Evolutionary conservation across 331 rosid genomes (phyloP).

Genomic region (Arachis monticola): DNA sequence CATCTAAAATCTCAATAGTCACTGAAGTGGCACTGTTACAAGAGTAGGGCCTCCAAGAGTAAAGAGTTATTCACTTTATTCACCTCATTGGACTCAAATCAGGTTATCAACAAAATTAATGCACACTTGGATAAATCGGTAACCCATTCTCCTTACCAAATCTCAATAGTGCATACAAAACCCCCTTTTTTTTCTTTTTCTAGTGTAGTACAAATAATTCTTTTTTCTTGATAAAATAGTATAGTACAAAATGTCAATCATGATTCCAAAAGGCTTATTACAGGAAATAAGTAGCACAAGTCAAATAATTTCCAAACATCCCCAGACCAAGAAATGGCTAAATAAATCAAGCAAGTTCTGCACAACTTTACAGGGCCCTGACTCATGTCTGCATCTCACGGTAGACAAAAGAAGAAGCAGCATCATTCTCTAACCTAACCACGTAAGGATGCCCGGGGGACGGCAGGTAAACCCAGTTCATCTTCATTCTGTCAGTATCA

Average conservation of each 20-base stretch:
- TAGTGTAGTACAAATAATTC: no score
- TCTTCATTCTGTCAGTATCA: constrained; percentile 70
- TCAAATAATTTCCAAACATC: constrained; percentile 41
- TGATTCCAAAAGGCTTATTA: constrained; percentile 29
- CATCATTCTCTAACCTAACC: constrained; percentile 56
- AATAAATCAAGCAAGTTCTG: constrained; percentile 40
- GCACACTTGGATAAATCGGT: background rate
- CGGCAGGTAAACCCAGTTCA: constrained; percentile 93
- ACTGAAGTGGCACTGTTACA: no score
- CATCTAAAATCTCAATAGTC: no score
- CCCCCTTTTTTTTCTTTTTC: no score
- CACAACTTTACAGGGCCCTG: constrained; percentile 55
- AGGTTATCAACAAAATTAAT: no score
- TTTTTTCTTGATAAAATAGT: background rate
- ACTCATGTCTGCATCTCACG: constrained; percentile 38
- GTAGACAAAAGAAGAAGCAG: background rate
- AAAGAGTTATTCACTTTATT: no score
- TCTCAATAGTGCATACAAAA: no score
- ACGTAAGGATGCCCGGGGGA: constrained; percentile 88
- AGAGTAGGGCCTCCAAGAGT: no score
- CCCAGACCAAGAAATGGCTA: constrained; percentile 34
- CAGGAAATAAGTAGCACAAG: constrained; percentile 6
- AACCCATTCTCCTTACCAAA: background rate
- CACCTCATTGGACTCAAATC: no score
- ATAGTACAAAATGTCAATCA: constrained; percentile 32